These are phyloP conservation scores for Rhizophagus prolifer DNA, from an alignment of 192 early-diverging fungal species.

Conservation along the genomic window DNA sequence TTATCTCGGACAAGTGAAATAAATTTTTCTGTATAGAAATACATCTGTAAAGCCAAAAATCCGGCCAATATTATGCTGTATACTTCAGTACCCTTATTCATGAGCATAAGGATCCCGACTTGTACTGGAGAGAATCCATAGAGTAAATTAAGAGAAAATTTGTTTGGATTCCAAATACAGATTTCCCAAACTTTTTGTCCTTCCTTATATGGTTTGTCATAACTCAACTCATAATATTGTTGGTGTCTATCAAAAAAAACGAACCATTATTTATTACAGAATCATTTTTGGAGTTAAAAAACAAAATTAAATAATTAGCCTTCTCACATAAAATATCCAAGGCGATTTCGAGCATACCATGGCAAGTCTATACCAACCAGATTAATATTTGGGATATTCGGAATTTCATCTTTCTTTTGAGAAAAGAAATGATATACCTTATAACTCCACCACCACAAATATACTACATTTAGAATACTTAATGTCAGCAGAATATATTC, in stretches of 20 bases:
- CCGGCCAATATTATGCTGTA: not conserved
- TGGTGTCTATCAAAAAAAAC: not conserved
- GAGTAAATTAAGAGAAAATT: not conserved
- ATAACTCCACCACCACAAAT: not conserved
- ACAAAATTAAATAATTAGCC: not conserved
- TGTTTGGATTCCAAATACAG: not conserved
- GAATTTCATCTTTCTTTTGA: not conserved
- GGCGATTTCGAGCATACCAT: not conserved
- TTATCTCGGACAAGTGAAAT: conserved; percentile 39
- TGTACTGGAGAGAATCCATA: not conserved
- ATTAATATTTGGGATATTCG: not conserved
- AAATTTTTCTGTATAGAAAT: not conserved
- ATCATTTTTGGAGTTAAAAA: not conserved
- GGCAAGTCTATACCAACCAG: not conserved
- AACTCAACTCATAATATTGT: not conserved
- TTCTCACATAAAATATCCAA: not conserved
- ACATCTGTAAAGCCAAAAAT: not conserved
- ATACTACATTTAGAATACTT: not conserved
- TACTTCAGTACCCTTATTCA: not conserved
- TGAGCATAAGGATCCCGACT: not conserved
- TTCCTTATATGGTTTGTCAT: not conserved
- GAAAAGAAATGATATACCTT: not conserved
- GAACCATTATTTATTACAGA: not conserved
- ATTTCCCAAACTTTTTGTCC: not conserved
- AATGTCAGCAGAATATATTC: not conserved